Evolutionary conservation across 31 red algal genomes (phyloP), one percentile per base, ranked within the genome.

Genomic region (Endocladia muricata): DNA sequence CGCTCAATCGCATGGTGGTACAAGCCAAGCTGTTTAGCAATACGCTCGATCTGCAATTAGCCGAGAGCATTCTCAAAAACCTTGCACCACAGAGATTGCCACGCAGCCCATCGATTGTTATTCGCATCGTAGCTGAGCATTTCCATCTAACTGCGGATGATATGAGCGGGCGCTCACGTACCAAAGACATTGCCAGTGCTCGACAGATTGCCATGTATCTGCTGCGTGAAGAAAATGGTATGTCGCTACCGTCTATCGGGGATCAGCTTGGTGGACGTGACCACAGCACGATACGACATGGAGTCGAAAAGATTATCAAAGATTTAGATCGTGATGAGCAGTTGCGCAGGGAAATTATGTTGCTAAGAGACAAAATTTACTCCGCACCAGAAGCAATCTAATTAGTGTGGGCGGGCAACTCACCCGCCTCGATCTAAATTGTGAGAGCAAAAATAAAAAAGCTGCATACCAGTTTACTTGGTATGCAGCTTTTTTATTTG

Each of bases 171-270:
- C 11, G 26, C 11, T 21, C 15, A 21, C 59, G 59, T 19, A 9
- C 9, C 9, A 8, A 11, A 11, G 59, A 19, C 15, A 9, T 63
- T 9, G 59, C 26, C 21, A 9, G 28, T 21, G 13, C 28, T 19
- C 19, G 59, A 9, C 59, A 63, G 23, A 25, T 63, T 28, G 19
- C 21, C 59, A 63, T 63, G 59, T 63, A 63, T 31, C 59, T 63
- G 15, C 11, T 9, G 13, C 59, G 59, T 19, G 23, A 63, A 25
- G 15, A 28, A 9, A 19, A 11, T 21, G 28, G 21, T 21, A 11
- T 11, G 11, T 63, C 59, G 26, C 26, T 19, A 11, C 59, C 59
- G 11, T 11, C 11, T 11, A 9, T 63, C 26, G 59, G 59, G 11
- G 9, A 11, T 25, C 28, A 11, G 15, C 26, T 63, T 25, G 19